Evolutionary conservation across 2,329 filamentous ascomycete genomes (phyloP), one percentile per base, ranked within the genome.

Genomic region (Ceratocystiopsis sp.): DNA sequence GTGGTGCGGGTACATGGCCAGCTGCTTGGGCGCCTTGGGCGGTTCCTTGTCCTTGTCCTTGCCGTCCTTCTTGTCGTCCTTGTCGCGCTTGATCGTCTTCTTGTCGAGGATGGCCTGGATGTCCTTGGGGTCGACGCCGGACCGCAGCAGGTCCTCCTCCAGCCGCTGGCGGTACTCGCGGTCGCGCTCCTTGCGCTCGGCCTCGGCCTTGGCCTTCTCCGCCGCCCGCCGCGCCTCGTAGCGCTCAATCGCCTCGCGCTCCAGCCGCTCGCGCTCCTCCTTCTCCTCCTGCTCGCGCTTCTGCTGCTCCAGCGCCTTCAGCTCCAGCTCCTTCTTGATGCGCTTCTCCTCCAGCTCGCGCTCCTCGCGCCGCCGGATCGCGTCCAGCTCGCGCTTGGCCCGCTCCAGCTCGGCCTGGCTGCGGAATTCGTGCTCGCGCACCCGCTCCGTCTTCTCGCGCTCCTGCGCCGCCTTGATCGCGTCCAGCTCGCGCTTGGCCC

Each of bases 51-150:
- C 7, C 25, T 29, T 8, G 5, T 29, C 7, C 25, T 29, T 29
- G 2, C 10, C 10, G 5, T 29, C 10, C 25, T 29, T 11, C 25
- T 29, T 29, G 7, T 29, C 25, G 7, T 29, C 25, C 5, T 29
- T 8, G 25, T 29, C 25, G 25, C 25, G 25, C 51, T 59, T 56
- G 51, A 60, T 53, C 53, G 68, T 70, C 52, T 74, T 66, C 52
- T 73, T 73, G 51, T 72, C 68, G 42, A 78, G 55, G 47, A 79
- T 71, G 17, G 72, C 71, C 37, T 65, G 60, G 49, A 79, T 77
- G 48, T 69, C 66, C 49, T 68, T 67, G 51, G 76, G 71, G 51
- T 70, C 67, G 37, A 79, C 60, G 3, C 75, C 75, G 2, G 73
- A 71, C 40, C 69, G 68, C 46, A 71, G 58, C 35, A 80, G 59